These are phyloP conservation scores for Candida sp. DNA, from an alignment of 1,139 yeast species.

Conservation along the genomic window DNA sequence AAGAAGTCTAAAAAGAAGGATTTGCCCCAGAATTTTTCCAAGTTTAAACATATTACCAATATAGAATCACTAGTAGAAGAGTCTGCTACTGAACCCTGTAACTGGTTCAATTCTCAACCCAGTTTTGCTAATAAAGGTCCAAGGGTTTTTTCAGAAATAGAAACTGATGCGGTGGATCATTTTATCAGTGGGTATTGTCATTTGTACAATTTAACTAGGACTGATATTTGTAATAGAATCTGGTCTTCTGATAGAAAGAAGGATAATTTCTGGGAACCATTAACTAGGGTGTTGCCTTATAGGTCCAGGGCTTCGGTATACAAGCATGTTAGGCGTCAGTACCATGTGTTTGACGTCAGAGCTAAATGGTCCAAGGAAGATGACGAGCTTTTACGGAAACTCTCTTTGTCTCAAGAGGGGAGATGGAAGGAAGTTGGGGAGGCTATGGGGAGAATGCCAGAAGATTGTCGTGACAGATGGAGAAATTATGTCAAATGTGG, in stretches of 20 bases:
- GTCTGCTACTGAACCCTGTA: conserved; percentile 30
- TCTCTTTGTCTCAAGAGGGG: conserved; percentile 67
- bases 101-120: conserved; percentile 32
- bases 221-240: conserved; percentile 73
- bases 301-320: conserved; percentile 86
- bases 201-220: conserved; percentile 57
- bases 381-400: conserved; percentile 59
- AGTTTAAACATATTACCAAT: conserved; percentile 25
- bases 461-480: conserved; percentile 96
- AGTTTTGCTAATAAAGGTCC: conserved; percentile 33
- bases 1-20: conserved; percentile 10
- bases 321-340: conserved; percentile 87
- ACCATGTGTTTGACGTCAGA: conserved; percentile 80
- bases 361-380: conserved; percentile 89
- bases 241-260: conserved; percentile 85
- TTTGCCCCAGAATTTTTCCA: conserved; percentile 3
- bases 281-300: conserved; percentile 75
- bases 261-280: conserved; percentile 85
- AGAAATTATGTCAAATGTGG: conserved; percentile 94
- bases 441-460: conserved; percentile 89
- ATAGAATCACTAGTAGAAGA: conserved; percentile 35
- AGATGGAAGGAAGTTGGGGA: conserved; percentile 86
- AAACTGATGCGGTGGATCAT: conserved; percentile 65
- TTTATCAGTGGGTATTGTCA: conserved; percentile 69
- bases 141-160: conserved; percentile 55